Evolutionary conservation across 2,329 filamentous ascomycete genomes (phyloP).

Genomic region (Fusarium agapanthi): DNA sequence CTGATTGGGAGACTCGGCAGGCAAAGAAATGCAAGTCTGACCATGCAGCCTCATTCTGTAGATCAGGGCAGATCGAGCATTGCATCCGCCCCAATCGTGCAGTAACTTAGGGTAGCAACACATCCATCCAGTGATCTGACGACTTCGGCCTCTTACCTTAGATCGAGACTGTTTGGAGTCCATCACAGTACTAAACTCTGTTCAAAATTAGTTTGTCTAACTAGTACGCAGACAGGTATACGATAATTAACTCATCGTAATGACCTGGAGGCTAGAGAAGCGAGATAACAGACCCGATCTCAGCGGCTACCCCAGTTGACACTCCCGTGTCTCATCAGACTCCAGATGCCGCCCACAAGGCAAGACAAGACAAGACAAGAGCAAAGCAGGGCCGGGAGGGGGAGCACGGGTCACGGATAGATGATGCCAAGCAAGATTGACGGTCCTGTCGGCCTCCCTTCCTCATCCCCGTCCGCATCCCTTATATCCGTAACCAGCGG

Average conservation of each 20-base stretch:
- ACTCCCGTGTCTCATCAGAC: constrained; percentile 44
- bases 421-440: constrained; percentile 1
- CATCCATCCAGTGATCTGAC: neutral
- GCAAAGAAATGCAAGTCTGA: constrained; percentile 21
- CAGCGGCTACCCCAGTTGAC: constrained; percentile 38
- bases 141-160: neutral
- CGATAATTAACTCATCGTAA: neutral
- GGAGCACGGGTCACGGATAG: constrained; percentile 1
- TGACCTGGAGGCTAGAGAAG: neutral
- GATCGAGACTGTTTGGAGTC: neutral
- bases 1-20: constrained; percentile 7
- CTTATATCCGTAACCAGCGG: constrained; percentile 12
- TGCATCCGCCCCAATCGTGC: constrained; percentile 19
- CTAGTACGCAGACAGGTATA: neutral
- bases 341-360: constrained; percentile 36
- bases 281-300: constrained; percentile 30
- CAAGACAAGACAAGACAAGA: constrained; percentile 36
- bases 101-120: neutral
- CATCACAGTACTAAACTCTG: neutral
- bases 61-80: constrained; percentile 28
- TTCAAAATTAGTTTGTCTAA: neutral
- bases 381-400: neutral
- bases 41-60: constrained; percentile 26
- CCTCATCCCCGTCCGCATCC: constrained; percentile 1
- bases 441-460: constrained; percentile 5